These are phyloP conservation scores for Trichoderma atrobrunneum DNA, from an alignment of 2,329 filamentous ascomycete genomes.

Conservation along the genomic window DNA sequence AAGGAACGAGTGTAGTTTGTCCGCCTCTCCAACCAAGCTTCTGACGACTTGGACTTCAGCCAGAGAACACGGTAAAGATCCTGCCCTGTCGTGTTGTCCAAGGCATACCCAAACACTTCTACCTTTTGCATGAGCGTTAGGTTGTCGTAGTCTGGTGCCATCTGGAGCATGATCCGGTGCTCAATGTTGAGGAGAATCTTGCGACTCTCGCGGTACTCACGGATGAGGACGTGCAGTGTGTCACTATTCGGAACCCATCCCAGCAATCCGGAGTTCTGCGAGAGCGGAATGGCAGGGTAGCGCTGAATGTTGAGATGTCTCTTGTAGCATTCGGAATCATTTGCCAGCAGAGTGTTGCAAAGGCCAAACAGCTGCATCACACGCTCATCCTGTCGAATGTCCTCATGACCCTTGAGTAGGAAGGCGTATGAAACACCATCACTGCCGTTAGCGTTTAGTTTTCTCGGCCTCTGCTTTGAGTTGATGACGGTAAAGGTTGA, in stretches of 20 bases:
- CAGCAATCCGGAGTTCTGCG: constrained; percentile 90
- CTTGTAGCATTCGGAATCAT: constrained; percentile 96
- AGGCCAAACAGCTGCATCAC: constrained; percentile 99
- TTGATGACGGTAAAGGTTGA: constrained; percentile 87
- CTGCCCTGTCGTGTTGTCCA: constrained; percentile 98
- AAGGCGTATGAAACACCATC: constrained; percentile 88
- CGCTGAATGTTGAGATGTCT: constrained; percentile 93
- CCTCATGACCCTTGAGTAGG: constrained; percentile 95
- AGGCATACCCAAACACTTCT: constrained; percentile 96
- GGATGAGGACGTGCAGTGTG: constrained; percentile 92
- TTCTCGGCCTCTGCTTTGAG: constrained; percentile 92
- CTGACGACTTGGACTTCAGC: constrained; percentile 97
- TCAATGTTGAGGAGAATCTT: constrained; percentile 99
- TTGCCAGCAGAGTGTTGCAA: constrained; percentile 89
- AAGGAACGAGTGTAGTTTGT: constrained; percentile 99
- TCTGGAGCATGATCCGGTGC: constrained; percentile 99
- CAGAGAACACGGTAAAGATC: constrained; percentile 97
- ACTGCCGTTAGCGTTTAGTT: constrained; percentile 82
- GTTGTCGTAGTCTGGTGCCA: constrained; percentile 98
- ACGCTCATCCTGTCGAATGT: constrained; percentile 97
- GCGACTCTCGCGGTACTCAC: constrained; percentile 93
- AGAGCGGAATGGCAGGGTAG: constrained; percentile 94
- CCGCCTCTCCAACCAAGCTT: constrained; percentile 93
- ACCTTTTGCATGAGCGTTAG: constrained; percentile 99
- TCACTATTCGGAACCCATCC: constrained; percentile 98